Evolutionary conservation across 2,329 filamentous ascomycete genomes (phyloP).

Genomic region (Colletotrichum sp.): DNA sequence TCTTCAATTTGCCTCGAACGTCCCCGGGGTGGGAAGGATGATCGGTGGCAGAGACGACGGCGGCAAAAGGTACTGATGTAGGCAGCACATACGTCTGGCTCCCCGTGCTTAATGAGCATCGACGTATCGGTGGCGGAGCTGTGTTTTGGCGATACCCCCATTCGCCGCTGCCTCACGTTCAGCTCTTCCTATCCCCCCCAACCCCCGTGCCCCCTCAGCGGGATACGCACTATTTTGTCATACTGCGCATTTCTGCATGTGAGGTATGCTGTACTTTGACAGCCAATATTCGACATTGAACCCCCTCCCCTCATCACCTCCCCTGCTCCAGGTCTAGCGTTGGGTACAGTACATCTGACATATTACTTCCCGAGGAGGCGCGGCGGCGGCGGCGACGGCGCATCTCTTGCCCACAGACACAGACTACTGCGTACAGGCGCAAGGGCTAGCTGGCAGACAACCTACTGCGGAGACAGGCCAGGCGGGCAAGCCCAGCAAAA

Average conservation of each 20-base stretch:
- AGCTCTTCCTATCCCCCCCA: neutral
- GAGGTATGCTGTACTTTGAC: neutral
- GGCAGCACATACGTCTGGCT: neutral
- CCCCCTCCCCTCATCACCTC: neutral
- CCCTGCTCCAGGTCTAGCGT: neutral
- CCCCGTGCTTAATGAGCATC: neutral
- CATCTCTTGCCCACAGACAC: slow-evolving; percentile 13
- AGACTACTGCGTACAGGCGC: neutral
- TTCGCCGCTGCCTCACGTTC: neutral
- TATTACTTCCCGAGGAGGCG: slow-evolving; percentile 15
- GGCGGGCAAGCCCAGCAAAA: neutral
- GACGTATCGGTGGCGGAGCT: neutral
- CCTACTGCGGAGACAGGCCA: neutral
- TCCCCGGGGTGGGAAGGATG: neutral
- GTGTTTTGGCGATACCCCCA: neutral
- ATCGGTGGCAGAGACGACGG: neutral
- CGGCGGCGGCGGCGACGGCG: slow-evolving; percentile 6
- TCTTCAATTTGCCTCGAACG: neutral
- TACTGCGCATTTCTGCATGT: slow-evolving; percentile 12
- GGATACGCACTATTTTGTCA: slow-evolving; percentile 12
- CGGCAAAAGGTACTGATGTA: neutral
- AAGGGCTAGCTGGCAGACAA: neutral
- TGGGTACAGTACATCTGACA: slow-evolving; percentile 17
- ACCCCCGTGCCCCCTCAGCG: neutral
- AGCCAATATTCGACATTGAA: neutral